These are phyloP conservation scores for Colletotrichum siamense DNA, from an alignment of 2,329 filamentous ascomycete species.

Conservation along the genomic window DNA sequence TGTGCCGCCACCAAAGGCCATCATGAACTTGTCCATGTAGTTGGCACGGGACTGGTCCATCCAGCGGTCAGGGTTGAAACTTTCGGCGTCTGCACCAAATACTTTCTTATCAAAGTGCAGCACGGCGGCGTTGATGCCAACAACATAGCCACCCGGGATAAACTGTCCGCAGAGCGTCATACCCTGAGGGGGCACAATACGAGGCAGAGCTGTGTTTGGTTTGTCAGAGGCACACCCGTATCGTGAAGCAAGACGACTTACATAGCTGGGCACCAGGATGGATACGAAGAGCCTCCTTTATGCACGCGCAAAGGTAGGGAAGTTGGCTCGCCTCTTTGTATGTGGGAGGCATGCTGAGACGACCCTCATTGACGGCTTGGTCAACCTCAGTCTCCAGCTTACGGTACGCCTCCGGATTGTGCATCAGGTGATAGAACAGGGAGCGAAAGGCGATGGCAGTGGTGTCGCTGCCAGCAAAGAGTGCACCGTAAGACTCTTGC, in stretches of 20 bases:
- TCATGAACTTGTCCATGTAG: background rate
- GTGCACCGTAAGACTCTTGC: background rate
- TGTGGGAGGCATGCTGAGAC: background rate
- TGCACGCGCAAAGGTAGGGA: conserved; percentile 47
- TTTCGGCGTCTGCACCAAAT: background rate
- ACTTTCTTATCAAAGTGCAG: background rate
- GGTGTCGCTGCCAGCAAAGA: conserved; percentile 43
- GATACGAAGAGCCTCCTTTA: conserved; percentile 54
- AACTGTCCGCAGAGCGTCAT: background rate
- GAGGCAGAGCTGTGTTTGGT: background rate
- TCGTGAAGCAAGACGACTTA: background rate
- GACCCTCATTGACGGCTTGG: background rate
- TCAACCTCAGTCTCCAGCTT: conserved; percentile 36
- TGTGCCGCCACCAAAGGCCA: background rate
- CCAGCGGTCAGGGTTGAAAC: background rate
- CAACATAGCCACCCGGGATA: background rate
- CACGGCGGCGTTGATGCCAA: background rate
- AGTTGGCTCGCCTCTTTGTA: conserved; percentile 22
- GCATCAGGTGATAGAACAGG: conserved; percentile 42
- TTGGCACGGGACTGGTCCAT: background rate
- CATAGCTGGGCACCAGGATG: conserved; percentile 39
- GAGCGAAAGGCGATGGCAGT: conserved; percentile 39
- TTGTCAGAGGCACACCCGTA: background rate
- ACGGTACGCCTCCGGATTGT: conserved; percentile 30
- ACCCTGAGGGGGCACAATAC: background rate